Base-by-base conservation (phyloP, 2,329 filamentous ascomycete genomes). In the Volutella citrinella region DNA sequence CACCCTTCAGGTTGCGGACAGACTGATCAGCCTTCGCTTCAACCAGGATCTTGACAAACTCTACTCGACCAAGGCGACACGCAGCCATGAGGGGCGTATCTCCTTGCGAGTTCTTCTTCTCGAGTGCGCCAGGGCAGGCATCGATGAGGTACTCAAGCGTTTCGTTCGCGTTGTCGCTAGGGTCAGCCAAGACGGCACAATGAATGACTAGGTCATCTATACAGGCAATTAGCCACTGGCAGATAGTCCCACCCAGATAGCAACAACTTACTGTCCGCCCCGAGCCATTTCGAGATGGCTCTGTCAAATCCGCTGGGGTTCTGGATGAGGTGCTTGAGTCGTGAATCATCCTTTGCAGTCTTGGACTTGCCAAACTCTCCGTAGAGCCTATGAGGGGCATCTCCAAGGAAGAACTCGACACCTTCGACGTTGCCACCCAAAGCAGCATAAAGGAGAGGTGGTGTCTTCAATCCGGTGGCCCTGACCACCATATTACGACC, bases 331-430 rank as follows among this genome's bases (percentile, higher is more conserved):
- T 76, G 74, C 48, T 78, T 74, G 29, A 91, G 60, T 23, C 77
- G 69, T 32, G 71, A 60, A 42, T 91, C 81, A 16, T 79, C 68
- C 40, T 68, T 69, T 34, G 84, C 74, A 2, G 66, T 57, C 44
- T 79, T 74, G 0, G 80, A 74, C 42, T 66, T 65, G 23, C 66
- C 71, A 52, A 89, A 93, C 27, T 87, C 77, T 17, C 71, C 60
- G 51, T 93, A 93, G 34, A 76, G 68, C 18, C 79, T 70, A 46
- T 77, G 62, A 0, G 87, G 85, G 1, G 77, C 74, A 41, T 87
- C 83, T 37, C 83, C 80, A 35, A 88, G 60, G 56, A 91, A 87
- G 78, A 85, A 94, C 52, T 93, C 80, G 0, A 87, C 76, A 13
- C 74, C 72, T 23, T 82, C 75, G n/a, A 91, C 55, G 14, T 69